These are phyloP conservation scores for Camelina sativa DNA, from an alignment of 345 rosid genomes.

Conservation along the genomic window DNA sequence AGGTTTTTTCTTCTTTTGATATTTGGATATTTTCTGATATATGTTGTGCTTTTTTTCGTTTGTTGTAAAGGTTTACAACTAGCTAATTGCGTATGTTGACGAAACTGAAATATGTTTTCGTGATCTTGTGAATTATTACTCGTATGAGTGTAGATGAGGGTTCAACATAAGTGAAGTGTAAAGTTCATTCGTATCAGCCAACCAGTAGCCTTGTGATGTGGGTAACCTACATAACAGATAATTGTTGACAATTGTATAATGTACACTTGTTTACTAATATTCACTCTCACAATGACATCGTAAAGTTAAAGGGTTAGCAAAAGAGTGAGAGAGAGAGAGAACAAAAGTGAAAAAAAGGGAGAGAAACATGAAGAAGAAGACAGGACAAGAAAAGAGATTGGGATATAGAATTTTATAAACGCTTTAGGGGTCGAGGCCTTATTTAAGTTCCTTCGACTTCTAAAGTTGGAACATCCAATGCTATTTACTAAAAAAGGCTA, in stretches of 20 bases:
- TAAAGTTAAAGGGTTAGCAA: slow-evolving; percentile 33
- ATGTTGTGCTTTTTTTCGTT: neutral
- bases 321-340: slow-evolving; percentile 16
- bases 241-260: slow-evolving; percentile 34
- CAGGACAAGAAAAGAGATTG: slow-evolving; percentile 31
- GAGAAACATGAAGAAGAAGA: slow-evolving; percentile 50
- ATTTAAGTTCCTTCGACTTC: slow-evolving; percentile 42
- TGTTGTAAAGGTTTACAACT: neutral
- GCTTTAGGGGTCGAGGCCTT: slow-evolving; percentile 45
- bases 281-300: slow-evolving; percentile 36
- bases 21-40: neutral
- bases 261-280: slow-evolving; percentile 18
- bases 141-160: neutral
- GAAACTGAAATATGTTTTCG: neutral
- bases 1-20: slow-evolving; percentile 9
- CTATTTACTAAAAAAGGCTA: slow-evolving; percentile 40
- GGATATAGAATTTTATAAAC: slow-evolving; percentile 35
- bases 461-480: slow-evolving; percentile 43
- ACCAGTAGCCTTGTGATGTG: slow-evolving; percentile 2
- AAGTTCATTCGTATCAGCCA: slow-evolving; percentile 15
- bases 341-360: slow-evolving; percentile 33
- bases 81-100: neutral
- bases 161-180: neutral
- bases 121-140: neutral
- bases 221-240: slow-evolving; percentile 19